A percentile compares a stretch with the other conserved stretches of the same genome.
phyloP scores from a whole-genome alignment of 1,284 basidiomycete genomes.

The Cutaneotrichosporon dermatis region DNA sequence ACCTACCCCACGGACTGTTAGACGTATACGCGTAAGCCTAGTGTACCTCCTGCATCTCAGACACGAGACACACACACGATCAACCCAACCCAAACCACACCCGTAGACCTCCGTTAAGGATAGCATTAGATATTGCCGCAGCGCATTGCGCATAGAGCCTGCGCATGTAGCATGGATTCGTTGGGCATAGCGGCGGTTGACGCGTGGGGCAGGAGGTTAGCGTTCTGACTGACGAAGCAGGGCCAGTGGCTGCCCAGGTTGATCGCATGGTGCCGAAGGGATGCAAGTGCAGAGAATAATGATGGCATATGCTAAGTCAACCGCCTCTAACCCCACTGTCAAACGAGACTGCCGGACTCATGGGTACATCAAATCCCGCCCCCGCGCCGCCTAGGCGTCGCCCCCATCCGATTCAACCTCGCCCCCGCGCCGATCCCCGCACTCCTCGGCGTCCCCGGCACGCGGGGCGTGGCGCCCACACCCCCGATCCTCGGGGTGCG shows the following conservation, averaged over 20 bases:
- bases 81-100: neutral
- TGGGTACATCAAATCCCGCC: constrained; percentile 42
- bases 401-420: constrained; percentile 48
- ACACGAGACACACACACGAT: neutral
- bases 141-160: neutral
- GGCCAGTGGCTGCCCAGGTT: too few species aligned
- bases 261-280: too few species aligned
- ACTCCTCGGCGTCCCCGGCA: constrained; percentile 50
- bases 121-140: neutral
- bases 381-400: constrained; percentile 50
- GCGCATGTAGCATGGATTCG: neutral
- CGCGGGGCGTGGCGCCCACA: constrained; percentile 62
- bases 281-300: too few species aligned
- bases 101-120: neutral
- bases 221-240: too few species aligned
- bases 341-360: neutral
- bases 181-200: neutral
- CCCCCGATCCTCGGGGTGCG: constrained; percentile 68
- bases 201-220: too few species aligned
- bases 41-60: neutral
- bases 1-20: neutral
- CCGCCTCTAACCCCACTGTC: too few species aligned
- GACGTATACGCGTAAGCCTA: too few species aligned
- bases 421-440: constrained; percentile 58
- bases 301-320: too few species aligned